Conservation (phyloP, 1,284 basidiomycete genomes). For the Singerocomus inundabilis region DNA sequence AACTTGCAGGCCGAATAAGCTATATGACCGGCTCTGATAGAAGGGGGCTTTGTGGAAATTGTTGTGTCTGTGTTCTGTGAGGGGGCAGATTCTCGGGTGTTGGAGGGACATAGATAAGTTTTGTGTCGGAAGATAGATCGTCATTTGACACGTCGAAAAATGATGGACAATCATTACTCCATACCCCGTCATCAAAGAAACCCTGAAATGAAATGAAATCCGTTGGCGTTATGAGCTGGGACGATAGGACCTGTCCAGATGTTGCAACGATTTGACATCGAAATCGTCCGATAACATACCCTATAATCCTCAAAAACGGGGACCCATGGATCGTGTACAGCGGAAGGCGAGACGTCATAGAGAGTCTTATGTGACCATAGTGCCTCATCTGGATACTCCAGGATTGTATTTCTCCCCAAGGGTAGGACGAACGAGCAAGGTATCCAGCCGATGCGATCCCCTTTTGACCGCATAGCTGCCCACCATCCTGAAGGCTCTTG, state of each 20-base stretch:
- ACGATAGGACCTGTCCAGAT: conserved; percentile 13
- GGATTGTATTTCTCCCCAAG: conserved; percentile 24
- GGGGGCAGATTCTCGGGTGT: conserved; percentile 5
- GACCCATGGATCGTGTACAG: conserved; percentile 18
- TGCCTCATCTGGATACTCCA: conserved; percentile 10
- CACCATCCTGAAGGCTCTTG: conserved; percentile 76
- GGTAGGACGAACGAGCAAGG: conserved; percentile 56
- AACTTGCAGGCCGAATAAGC: not conserved
- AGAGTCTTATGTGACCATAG: not conserved
- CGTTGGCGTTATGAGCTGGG: conserved; percentile 20
- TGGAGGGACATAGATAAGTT: conserved; percentile 1
- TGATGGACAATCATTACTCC: conserved; percentile 6
- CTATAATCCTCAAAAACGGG: conserved; percentile 20
- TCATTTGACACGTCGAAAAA: conserved; percentile 7
- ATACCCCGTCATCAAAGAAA: conserved; percentile 6
- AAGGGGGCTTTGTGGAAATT: not conserved
- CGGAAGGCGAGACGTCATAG: conserved; percentile 12
- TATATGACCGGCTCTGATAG: not conserved
- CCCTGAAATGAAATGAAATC: conserved; percentile 16
- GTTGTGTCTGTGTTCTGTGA: not conserved
- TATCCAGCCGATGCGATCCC: conserved; percentile 65
- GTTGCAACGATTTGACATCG: conserved; percentile 8
- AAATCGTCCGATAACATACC: conserved; percentile 12
- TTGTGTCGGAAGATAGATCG: conserved; percentile 6
- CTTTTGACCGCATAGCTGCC: conserved; percentile 63